phyloP scores from a whole-genome alignment of 768 basidiomycete genomes.

The Tricholoma sp. region DNA sequence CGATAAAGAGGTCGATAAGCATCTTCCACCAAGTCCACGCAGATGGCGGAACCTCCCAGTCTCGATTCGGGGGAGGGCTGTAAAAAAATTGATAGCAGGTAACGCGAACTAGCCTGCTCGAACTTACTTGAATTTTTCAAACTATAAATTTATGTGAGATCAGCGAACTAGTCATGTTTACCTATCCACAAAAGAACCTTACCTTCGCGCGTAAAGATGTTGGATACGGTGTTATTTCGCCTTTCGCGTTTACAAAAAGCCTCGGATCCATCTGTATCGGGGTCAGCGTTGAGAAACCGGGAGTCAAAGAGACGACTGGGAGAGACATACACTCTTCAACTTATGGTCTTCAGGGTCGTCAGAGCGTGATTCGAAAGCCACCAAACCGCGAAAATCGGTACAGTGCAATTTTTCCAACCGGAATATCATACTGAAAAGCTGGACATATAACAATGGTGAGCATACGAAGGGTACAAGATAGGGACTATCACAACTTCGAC shows the following conservation, averaged over 20 bases:
- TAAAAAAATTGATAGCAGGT: background rate
- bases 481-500: slow-evolving; percentile 9
- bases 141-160: background rate
- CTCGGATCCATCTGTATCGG: background rate
- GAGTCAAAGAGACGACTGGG: too few relatives aligned
- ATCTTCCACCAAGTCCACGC: background rate
- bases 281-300: background rate
- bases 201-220: background rate
- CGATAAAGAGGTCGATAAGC: background rate
- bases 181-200: background rate
- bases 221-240: background rate
- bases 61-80: background rate
- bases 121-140: too few relatives aligned
- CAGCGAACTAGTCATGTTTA: background rate
- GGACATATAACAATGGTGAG: background rate
- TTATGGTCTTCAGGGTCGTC: too few relatives aligned
- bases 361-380: too few relatives aligned
- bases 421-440: slow-evolving; percentile 15
- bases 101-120: too few relatives aligned
- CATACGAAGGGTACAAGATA: background rate
- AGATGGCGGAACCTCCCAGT: background rate
- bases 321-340: too few relatives aligned
- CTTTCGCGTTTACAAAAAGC: background rate
- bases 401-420: slow-evolving; percentile 6
- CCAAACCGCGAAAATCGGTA: background rate